Conservation (phyloP, 768 basidiomycete genomes). For the Lenzites betulinus region DNA sequence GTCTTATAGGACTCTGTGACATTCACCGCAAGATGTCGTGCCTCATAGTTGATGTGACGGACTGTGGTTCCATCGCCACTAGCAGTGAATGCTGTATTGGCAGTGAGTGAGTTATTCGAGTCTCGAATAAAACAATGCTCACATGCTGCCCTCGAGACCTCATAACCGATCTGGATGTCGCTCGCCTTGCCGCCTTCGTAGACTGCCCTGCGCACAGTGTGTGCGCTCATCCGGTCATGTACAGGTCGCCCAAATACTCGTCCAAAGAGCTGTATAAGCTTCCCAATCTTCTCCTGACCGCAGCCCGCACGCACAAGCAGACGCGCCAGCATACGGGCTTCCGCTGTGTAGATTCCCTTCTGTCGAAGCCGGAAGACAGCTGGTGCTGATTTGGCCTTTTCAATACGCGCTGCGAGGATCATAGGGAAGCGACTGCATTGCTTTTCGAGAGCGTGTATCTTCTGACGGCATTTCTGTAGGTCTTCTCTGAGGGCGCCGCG, state of each 20-base stretch:
- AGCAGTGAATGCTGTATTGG: too few relatives aligned
- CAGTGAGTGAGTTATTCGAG: too few relatives aligned
- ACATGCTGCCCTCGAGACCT: background rate
- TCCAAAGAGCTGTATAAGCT: background rate
- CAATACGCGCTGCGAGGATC: background rate
- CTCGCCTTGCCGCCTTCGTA: slow-evolving; percentile 26
- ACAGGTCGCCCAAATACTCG: background rate
- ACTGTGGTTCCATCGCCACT: too few relatives aligned
- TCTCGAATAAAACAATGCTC: too few relatives aligned
- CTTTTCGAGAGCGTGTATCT: background rate
- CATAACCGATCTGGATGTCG: slow-evolving; percentile 26
- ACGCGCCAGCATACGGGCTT: background rate
- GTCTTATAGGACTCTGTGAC: too few relatives aligned
- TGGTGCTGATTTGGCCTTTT: background rate
- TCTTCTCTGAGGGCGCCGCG: too few relatives aligned
- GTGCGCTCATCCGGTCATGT: slow-evolving; percentile 16
- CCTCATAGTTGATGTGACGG: too few relatives aligned
- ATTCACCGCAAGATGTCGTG: too few relatives aligned
- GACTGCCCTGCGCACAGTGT: slow-evolving; percentile 21
- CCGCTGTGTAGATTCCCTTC: background rate
- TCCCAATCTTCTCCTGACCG: background rate
- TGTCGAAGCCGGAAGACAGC: background rate
- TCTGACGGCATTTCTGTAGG: background rate
- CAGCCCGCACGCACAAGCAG: background rate
- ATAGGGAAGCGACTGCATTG: background rate